These are phyloP conservation scores for Hericium erinaceus DNA, from an alignment of 768 basidiomycete species.

Conservation along the genomic window DNA sequence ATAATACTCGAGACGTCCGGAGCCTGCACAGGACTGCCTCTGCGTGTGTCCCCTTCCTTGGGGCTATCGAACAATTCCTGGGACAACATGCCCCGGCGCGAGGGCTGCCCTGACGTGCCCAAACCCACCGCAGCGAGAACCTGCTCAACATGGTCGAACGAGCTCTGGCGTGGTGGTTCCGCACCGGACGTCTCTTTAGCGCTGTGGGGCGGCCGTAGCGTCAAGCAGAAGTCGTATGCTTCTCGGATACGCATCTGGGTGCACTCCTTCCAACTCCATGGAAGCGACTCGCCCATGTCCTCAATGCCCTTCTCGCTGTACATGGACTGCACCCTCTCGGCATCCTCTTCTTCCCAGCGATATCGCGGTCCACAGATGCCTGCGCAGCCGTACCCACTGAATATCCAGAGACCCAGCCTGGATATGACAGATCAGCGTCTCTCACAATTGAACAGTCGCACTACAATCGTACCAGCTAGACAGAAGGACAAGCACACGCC, in stretches of 20 bases:
- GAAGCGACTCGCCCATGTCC: slow-evolving; percentile 38
- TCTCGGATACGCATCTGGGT: slow-evolving; percentile 67
- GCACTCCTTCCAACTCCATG: slow-evolving; percentile 74
- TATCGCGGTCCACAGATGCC: slow-evolving; percentile 80
- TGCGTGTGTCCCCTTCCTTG: slow-evolving; percentile 19
- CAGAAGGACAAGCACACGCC: slow-evolving; percentile 62
- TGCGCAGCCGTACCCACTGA: slow-evolving; percentile 68
- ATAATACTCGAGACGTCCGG: slow-evolving; percentile 21
- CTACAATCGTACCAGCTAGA: slow-evolving; percentile 49
- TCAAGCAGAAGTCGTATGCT: slow-evolving; percentile 74
- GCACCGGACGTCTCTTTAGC: slow-evolving; percentile 27
- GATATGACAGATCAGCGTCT: not conserved
- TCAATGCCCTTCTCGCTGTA: slow-evolving; percentile 36
- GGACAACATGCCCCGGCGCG: slow-evolving; percentile 48
- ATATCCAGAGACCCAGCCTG: slow-evolving; percentile 72
- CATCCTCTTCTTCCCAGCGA: slow-evolving; percentile 76
- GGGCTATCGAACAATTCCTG: slow-evolving; percentile 60
- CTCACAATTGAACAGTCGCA: no score
- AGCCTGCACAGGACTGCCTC: slow-evolving; percentile 8
- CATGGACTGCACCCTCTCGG: slow-evolving; percentile 46
- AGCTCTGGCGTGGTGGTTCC: slow-evolving; percentile 17
- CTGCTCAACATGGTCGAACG: slow-evolving; percentile 48
- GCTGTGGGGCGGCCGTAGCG: slow-evolving; percentile 25
- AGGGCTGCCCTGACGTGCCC: slow-evolving; percentile 30
- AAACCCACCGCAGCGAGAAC: slow-evolving; percentile 50